Base-by-base conservation (phyloP, 441 rosid genomes). In the Erysimum pusillum region DNA sequence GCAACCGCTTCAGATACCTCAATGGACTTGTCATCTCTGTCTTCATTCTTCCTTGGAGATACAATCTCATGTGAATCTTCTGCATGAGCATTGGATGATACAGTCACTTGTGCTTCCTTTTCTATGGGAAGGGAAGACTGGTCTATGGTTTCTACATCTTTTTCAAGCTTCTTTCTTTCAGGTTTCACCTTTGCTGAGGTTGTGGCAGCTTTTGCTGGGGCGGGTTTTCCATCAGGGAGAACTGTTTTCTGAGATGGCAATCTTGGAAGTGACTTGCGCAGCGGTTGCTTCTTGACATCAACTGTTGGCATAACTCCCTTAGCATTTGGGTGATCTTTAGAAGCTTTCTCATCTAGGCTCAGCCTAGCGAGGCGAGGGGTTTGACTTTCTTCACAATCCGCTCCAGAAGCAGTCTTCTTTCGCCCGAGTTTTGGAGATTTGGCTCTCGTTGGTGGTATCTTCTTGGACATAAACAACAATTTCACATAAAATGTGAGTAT, bases 371-470 rank as follows among this genome's bases (percentile, higher is more conserved):
- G 18, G 76, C 52, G 83, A 59, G 63, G 79, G 63, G 76, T 84
- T 54, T 71, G 84, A 64, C 80, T 83, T 81, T 78, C 93, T 81
- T 87, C 93, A 66, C 34, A 66, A 35, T 66, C 70, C 11, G 13
- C 58, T 32, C 70, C 70, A 46, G 87, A 60, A 38, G 91, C 97
- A 79, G 79, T 84, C 87, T 96, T 96, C 78, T 69, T 96, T 67
- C 99, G 74, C 62, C 99, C 99, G 38, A 96, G 91, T 79, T 93
- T 96, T 13, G 99, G 99, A 81, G 99, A 96, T 86, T 91, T 96
- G n/a, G 99, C 87, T 81, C 98, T 88, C 49, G 99, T 96, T 51
- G 97, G 66, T 17, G 98, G 99, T 83, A 96, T 87, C 99, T 96
- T 84, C 84, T 71, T 67, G 69, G 58, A 73, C 63, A 61, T 60